Percentiles rank a stretch among this genome's conserved stretches.
Conservation (phyloP, 441 rosid genomes). For the Daphne laureola region DNA sequence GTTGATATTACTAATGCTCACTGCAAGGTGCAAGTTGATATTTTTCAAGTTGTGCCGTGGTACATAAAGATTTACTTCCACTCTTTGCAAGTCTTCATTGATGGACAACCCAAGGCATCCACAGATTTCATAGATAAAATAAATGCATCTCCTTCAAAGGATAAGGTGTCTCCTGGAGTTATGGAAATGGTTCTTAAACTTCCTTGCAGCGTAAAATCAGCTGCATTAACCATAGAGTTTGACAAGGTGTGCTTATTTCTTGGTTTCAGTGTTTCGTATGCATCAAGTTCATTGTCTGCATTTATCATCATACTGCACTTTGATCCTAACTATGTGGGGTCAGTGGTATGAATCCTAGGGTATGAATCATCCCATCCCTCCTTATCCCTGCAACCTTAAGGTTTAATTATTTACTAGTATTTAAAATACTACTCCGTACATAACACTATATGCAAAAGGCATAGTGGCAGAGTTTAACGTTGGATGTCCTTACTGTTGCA, state of each 20-base stretch:
- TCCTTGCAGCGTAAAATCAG: constrained; percentile 66
- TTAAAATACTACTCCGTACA: no score
- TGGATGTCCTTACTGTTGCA: no score
- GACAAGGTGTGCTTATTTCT: constrained; percentile 58
- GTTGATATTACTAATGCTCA: constrained; percentile 18
- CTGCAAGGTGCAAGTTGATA: constrained; percentile 48
- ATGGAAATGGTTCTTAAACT: constrained; percentile 82
- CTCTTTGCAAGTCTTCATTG: constrained; percentile 63
- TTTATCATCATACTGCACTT: neutral
- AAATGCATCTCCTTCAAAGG: constrained; percentile 73
- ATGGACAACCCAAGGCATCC: constrained; percentile 42
- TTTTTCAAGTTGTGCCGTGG: constrained; percentile 98
- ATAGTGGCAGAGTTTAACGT: no score
- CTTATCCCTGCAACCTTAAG: no score
- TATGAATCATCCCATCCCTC: no score
- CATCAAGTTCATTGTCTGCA: neutral
- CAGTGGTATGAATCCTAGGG: no score
- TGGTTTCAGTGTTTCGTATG: no score
- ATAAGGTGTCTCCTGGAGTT: constrained; percentile 86
- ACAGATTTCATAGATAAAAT: constrained; percentile 55
- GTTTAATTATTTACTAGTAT: no score
- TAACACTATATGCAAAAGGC: no score
- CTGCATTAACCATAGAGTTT: constrained; percentile 72
- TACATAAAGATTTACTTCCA: constrained; percentile 84
- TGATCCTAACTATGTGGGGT: no score